phyloP scores from a whole-genome alignment of 2,329 filamentous ascomycete species.

The Blastomyces percursus region DNA sequence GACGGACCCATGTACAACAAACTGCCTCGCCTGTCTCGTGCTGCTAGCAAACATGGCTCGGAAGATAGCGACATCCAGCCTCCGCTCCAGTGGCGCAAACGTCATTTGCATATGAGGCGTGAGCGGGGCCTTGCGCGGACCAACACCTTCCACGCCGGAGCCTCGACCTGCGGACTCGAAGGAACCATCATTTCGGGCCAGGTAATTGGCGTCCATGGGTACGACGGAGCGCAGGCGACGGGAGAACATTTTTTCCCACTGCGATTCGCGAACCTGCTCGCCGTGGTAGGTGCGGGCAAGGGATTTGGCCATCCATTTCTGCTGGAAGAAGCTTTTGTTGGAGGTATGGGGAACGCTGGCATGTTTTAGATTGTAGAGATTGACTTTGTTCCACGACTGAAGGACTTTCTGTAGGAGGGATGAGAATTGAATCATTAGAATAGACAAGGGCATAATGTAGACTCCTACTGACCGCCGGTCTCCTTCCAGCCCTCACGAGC shows the following conservation, averaged over 20 bases:
- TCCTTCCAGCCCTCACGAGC: not conserved
- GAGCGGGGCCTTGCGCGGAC: conserved; percentile 21
- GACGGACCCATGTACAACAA: conserved; percentile 84
- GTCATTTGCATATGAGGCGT: conserved; percentile 96
- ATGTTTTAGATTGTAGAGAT: conserved; percentile 74
- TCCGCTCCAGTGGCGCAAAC: conserved; percentile 79
- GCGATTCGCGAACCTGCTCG: conserved; percentile 82
- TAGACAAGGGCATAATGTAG: not conserved
- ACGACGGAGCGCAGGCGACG: conserved; percentile 70
- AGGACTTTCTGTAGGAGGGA: conserved; percentile 60
- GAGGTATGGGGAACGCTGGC: conserved; percentile 37
- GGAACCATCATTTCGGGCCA: conserved; percentile 72
- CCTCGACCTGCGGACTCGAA: conserved; percentile 75
- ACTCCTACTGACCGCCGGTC: conserved; percentile 3
- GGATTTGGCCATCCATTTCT: conserved; percentile 92
- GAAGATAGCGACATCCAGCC: conserved; percentile 90
- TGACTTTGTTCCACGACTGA: conserved; percentile 96
- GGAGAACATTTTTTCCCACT: conserved; percentile 90
- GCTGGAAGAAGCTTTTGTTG: conserved; percentile 76
- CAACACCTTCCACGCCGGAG: conserved; percentile 47
- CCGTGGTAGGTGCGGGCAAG: conserved; percentile 80
- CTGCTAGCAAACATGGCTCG: conserved; percentile 89
- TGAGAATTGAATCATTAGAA: not conserved
- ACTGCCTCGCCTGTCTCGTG: conserved; percentile 82
- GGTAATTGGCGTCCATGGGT: conserved; percentile 68